phyloP scores from a whole-genome alignment of 495 filamentous ascomycete genomes.

The Penicillium waksmanii region DNA sequence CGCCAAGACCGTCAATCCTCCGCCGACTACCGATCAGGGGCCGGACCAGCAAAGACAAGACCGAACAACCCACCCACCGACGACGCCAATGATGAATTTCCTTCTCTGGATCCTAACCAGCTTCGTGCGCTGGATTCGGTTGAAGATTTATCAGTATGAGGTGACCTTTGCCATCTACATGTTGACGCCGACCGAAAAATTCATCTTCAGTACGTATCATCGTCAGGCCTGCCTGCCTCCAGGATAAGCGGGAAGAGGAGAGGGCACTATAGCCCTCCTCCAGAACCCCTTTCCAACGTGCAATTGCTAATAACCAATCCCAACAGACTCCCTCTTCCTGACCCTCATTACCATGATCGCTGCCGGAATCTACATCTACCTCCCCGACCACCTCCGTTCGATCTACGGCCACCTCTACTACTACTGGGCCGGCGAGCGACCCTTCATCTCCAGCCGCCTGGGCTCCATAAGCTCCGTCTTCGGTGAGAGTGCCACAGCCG shows the following conservation, averaged over 20 bases:
- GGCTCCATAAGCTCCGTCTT: slow-evolving; percentile 44
- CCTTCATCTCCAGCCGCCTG: slow-evolving; percentile 44
- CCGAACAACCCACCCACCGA: no score
- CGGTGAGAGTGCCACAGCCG: slow-evolving; percentile 38
- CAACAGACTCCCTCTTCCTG: slow-evolving; percentile 84
- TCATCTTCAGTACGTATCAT: slow-evolving; percentile 74
- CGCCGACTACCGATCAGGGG: background rate
- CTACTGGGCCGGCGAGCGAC: slow-evolving; percentile 80
- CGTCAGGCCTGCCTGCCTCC: background rate
- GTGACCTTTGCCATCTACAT: slow-evolving; percentile 86
- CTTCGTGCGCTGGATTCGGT: slow-evolving; percentile 66
- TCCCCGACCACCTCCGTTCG: slow-evolving; percentile 82
- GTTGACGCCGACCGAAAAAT: slow-evolving; percentile 81
- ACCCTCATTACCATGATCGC: slow-evolving; percentile 82
- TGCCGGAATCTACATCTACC: slow-evolving; percentile 85
- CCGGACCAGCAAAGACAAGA: background rate
- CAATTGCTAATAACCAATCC: slow-evolving; percentile 5
- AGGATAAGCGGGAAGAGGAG: no score
- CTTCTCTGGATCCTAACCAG: slow-evolving; percentile 45
- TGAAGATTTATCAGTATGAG: slow-evolving; percentile 86
- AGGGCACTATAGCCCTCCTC: background rate
- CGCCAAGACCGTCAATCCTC: no score
- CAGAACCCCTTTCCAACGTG: background rate
- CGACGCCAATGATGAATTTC: slow-evolving; percentile 4
- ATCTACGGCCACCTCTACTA: slow-evolving; percentile 87